Percentiles rank a stretch among this genome's conserved stretches.
Conservation (phyloP, 2,329 filamentous ascomycete genomes). For the Helotiales sp. region DNA sequence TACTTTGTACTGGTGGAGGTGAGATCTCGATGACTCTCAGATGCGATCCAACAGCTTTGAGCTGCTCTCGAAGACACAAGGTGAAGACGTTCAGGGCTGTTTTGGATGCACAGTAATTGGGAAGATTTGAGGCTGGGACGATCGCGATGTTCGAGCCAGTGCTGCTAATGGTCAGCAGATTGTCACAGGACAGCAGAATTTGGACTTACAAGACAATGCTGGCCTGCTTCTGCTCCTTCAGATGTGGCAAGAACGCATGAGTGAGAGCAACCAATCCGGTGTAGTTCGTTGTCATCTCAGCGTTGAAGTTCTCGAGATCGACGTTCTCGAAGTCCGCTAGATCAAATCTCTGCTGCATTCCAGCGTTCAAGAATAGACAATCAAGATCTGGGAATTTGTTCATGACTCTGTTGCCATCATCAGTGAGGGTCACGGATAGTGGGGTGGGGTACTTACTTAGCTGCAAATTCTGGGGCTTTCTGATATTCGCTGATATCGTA, state of each 20-base stretch:
- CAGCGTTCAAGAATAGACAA: slow-evolving; percentile 57
- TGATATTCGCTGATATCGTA: slow-evolving; percentile 48
- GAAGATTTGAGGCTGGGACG: slow-evolving; percentile 26
- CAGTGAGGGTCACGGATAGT: neutral
- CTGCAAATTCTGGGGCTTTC: slow-evolving; percentile 39
- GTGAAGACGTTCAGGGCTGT: slow-evolving; percentile 44
- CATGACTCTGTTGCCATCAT: slow-evolving; percentile 27
- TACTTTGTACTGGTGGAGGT: slow-evolving; percentile 35
- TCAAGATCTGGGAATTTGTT: slow-evolving; percentile 50
- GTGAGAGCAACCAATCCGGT: slow-evolving; percentile 41
- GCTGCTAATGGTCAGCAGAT: neutral
- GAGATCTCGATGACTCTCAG: slow-evolving; percentile 45
- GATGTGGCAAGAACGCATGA: slow-evolving; percentile 39
- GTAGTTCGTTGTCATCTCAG: slow-evolving; percentile 44
- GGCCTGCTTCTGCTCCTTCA: slow-evolving; percentile 8
- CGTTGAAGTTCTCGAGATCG: slow-evolving; percentile 38
- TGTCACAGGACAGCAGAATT: neutral
- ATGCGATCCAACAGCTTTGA: slow-evolving; percentile 32
- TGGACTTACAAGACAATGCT: slow-evolving; percentile 23
- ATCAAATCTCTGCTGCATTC: slow-evolving; percentile 50
- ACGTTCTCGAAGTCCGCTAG: slow-evolving; percentile 47
- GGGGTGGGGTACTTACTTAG: slow-evolving; percentile 18
- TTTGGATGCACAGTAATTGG: slow-evolving; percentile 46
- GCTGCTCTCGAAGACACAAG: slow-evolving; percentile 43
- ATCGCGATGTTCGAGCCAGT: slow-evolving; percentile 24